A percentile compares a stretch with the other conserved stretches of the same genome.
Evolutionary conservation across 2,329 filamentous ascomycete genomes (phyloP).

Genomic region (Exophiala lecanii-corni): DNA sequence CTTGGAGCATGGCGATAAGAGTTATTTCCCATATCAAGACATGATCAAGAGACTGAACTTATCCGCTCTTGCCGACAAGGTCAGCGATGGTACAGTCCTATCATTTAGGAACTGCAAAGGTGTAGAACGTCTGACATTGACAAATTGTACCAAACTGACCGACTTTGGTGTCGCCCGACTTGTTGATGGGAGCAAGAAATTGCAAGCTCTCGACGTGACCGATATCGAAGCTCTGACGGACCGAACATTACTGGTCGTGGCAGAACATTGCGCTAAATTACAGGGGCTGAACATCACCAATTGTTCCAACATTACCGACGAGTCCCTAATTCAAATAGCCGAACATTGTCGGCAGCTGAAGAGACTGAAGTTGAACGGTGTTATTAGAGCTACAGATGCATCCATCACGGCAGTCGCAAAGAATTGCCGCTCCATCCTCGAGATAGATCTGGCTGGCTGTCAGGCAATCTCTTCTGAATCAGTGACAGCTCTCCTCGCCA

Average conservation of each 20-base stretch:
- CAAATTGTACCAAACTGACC: conserved; percentile 79
- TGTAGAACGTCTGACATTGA: conserved; percentile 87
- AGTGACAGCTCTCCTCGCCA: conserved; percentile 72
- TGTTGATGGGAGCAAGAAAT: conserved; percentile 69
- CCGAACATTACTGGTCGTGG: conserved; percentile 69
- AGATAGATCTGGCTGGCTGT: conserved; percentile 92
- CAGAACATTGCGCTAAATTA: conserved; percentile 74
- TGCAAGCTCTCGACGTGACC: conserved; percentile 88
- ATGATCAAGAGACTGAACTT: conserved; percentile 91
- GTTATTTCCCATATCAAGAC: conserved; percentile 79
- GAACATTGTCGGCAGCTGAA: conserved; percentile 82
- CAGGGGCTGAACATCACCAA: conserved; percentile 91
- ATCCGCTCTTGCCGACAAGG: conserved; percentile 66
- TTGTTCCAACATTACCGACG: conserved; percentile 79
- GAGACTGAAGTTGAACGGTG: conserved; percentile 92
- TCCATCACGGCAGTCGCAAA: conserved; percentile 81
- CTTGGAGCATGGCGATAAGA: conserved; percentile 57
- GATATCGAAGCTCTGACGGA: conserved; percentile 77
- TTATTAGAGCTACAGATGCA: conserved; percentile 74
- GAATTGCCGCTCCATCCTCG: conserved; percentile 86
- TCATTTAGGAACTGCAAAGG: conserved; percentile 81
- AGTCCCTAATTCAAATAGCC: conserved; percentile 75
- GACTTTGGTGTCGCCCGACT: conserved; percentile 78
- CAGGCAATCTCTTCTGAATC: conserved; percentile 74
- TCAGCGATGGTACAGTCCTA: conserved; percentile 85